These are phyloP conservation scores for Epithele typhae DNA, from an alignment of 768 basidiomycete species.

Conservation along the genomic window DNA sequence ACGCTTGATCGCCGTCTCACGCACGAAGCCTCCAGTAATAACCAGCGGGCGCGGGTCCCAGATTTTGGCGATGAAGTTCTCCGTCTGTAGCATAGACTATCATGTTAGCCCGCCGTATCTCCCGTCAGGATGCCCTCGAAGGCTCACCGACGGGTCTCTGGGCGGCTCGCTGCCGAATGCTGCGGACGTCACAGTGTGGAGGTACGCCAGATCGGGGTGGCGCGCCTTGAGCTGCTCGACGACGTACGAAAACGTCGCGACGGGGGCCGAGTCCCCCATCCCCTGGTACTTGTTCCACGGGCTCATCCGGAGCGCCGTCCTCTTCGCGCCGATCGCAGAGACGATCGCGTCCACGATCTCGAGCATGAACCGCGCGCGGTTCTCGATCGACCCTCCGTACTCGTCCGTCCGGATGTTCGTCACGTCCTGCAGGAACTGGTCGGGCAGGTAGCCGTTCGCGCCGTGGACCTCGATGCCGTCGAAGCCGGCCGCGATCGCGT, in stretches of 20 bases:
- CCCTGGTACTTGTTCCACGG: conserved; percentile 30
- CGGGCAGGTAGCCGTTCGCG: conserved; percentile 30
- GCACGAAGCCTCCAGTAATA: conserved; percentile 16
- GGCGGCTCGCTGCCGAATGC: conserved; percentile 6
- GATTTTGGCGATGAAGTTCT: conserved; percentile 12
- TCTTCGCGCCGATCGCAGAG: conserved; percentile 36
- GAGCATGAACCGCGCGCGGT: conserved; percentile 41
- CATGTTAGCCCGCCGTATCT: no score
- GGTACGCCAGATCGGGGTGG: conserved; percentile 39
- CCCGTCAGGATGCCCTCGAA: no score
- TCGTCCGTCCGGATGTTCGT: conserved; percentile 41
- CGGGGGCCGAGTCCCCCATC: conserved; percentile 41
- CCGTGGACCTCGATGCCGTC: conserved; percentile 41
- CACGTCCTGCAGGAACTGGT: conserved; percentile 37
- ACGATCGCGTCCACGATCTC: conserved; percentile 38
- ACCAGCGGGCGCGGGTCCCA: conserved; percentile 5
- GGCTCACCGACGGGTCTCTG: not conserved
- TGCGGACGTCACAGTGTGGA: conserved; percentile 32
- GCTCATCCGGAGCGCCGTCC: conserved; percentile 34
- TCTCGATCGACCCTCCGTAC: conserved; percentile 47
- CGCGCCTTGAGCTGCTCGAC: conserved; percentile 32
- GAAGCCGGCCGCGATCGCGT: conserved; percentile 38
- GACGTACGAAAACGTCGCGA: conserved; percentile 49
- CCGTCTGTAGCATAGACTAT: not conserved
- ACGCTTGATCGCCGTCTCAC: conserved; percentile 11